phyloP scores from a whole-genome alignment of 805 yeast genomes.

The Candida sithepensis region DNA sequence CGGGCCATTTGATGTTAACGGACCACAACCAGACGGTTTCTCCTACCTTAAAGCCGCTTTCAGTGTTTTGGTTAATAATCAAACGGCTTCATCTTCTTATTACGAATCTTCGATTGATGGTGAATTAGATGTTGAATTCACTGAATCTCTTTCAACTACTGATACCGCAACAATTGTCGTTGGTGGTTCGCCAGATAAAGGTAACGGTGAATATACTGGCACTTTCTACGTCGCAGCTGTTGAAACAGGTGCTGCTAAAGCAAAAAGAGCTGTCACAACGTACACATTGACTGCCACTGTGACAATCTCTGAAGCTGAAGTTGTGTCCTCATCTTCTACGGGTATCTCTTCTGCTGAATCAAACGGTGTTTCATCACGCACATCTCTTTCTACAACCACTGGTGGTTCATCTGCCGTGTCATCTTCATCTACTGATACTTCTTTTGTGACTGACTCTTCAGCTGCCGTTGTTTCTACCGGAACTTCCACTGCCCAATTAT shows the following conservation, averaged over 20 bases:
- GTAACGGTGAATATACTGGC: neutral
- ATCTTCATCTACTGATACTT: neutral
- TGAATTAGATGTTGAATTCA: neutral
- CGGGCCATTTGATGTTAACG: neutral
- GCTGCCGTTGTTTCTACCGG: no score
- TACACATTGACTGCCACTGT: conserved; percentile 6
- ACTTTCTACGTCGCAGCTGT: conserved; percentile 8
- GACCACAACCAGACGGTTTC: neutral
- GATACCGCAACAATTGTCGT: neutral
- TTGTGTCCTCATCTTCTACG: neutral
- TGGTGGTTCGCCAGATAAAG: neutral
- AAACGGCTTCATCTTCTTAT: neutral
- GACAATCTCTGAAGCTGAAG: conserved; percentile 11
- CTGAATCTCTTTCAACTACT: neutral
- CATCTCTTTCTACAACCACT: conserved; percentile 4
- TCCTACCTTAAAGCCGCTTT: neutral
- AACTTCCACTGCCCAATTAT: no score
- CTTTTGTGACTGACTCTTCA: neutral
- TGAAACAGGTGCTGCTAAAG: conserved; percentile 3
- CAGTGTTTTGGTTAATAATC: neutral
- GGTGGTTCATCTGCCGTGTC: neutral
- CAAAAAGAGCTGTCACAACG: conserved; percentile 4
- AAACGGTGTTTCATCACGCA: conserved; percentile 1
- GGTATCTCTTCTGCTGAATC: conserved; percentile 7
- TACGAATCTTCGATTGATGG: no score